A percentile compares a stretch with the other conserved stretches of the same genome.
Conservation (phyloP, 768 basidiomycete species). For the Amanita inopinata region DNA sequence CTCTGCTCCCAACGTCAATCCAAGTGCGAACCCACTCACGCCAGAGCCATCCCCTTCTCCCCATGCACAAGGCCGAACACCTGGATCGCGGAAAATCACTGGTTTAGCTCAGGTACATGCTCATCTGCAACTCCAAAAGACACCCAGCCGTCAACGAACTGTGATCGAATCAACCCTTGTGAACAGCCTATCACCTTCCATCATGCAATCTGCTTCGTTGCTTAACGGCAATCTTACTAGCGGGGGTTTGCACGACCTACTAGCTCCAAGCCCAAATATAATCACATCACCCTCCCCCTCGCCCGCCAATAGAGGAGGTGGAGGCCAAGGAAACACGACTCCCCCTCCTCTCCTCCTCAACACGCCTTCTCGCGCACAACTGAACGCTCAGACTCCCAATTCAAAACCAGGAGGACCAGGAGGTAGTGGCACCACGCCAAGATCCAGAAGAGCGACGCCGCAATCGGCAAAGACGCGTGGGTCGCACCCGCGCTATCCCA, state of each 20-base stretch:
- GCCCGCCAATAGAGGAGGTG: too few species aligned
- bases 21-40: neutral
- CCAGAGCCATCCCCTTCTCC: neutral
- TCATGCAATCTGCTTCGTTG: constrained; percentile 14
- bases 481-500: too few species aligned
- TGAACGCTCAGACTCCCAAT: too few species aligned
- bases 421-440: too few species aligned
- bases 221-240: constrained; percentile 25
- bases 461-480: too few species aligned
- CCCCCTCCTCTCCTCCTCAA: too few species aligned
- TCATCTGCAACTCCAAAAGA: constrained; percentile 11
- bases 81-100: neutral
- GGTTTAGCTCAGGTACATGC: constrained; percentile 8
- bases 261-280: too few species aligned
- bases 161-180: constrained; percentile 12
- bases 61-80: neutral
- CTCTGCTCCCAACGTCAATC: neutral
- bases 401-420: too few species aligned
- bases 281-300: too few species aligned
- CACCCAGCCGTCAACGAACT: constrained; percentile 12
- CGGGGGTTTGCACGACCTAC: neutral
- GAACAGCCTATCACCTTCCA: constrained; percentile 12
- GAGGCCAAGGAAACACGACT: too few species aligned
- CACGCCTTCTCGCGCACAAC: too few species aligned
- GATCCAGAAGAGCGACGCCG: too few species aligned